A percentile compares a stretch with the other conserved stretches of the same genome.
phyloP scores from a whole-genome alignment of 306 rosid genomes.

The Senna tora region DNA sequence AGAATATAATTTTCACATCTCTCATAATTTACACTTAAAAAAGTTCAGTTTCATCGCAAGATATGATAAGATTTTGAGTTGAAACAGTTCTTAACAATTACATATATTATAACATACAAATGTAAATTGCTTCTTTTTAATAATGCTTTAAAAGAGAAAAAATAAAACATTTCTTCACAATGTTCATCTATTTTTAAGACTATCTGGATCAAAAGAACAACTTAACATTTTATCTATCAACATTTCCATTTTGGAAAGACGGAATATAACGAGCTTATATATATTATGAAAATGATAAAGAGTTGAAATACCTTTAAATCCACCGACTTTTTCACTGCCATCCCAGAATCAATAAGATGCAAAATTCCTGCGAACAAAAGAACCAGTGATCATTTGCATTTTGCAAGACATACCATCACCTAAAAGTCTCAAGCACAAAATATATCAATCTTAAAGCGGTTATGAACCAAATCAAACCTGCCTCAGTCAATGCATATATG shows the following conservation, averaged over 20 bases:
- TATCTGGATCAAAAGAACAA: neutral
- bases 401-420: slow-evolving; percentile 36
- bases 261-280: slow-evolving; percentile 15
- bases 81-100: no score
- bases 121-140: neutral
- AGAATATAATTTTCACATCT: no score
- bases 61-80: no score
- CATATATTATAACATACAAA: no score
- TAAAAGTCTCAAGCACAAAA: slow-evolving; percentile 17
- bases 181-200: neutral
- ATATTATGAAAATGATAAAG: slow-evolving; percentile 24
- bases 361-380: slow-evolving; percentile 57
- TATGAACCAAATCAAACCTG: slow-evolving; percentile 63
- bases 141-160: no score
- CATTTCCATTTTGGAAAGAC: slow-evolving; percentile 31
- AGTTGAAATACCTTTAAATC: slow-evolving; percentile 54
- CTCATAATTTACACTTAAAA: no score
- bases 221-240: slow-evolving; percentile 10
- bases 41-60: no score
- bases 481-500: slow-evolving; percentile 63
- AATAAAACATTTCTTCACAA: no score
- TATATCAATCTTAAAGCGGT: neutral
- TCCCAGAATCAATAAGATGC: slow-evolving; percentile 58
- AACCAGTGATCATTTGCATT: slow-evolving; percentile 22
- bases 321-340: slow-evolving; percentile 61